These are phyloP conservation scores for Sphagnum fallax DNA, from an alignment of 228 moss, liverwort and hornwort species.

Conservation along the genomic window DNA sequence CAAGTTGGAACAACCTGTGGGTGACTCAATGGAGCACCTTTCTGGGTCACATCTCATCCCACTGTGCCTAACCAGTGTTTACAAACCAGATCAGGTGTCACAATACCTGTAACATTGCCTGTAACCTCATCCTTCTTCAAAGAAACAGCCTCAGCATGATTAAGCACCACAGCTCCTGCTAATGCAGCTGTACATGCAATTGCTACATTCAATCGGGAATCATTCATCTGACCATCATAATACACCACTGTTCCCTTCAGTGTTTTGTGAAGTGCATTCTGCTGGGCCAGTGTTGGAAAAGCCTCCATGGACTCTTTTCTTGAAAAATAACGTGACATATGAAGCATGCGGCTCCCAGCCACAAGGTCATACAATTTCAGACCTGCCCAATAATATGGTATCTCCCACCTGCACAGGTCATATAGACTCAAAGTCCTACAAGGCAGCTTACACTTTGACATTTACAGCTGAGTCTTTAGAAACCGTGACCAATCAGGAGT, in stretches of 20 bases:
- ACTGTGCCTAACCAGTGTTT: too few relatives aligned
- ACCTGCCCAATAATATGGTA: slow-evolving; percentile 95
- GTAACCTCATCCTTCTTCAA: slow-evolving; percentile 63
- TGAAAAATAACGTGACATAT: slow-evolving; percentile 79
- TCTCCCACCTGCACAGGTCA: slow-evolving; percentile 62
- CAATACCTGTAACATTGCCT: slow-evolving; percentile 42
- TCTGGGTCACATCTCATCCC: too few relatives aligned
- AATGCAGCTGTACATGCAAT: slow-evolving; percentile 87
- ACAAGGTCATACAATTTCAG: slow-evolving; percentile 93
- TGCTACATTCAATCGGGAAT: slow-evolving; percentile 82
- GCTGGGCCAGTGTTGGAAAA: slow-evolving; percentile 78
- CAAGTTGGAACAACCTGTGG: too few relatives aligned
- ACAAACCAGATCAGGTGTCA: too few relatives aligned
- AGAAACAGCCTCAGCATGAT: slow-evolving; percentile 78
- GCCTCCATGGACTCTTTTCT: slow-evolving; percentile 76
- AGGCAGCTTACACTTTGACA: too few relatives aligned
- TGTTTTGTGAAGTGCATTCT: slow-evolving; percentile 59
- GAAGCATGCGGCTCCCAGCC: slow-evolving; percentile 87
- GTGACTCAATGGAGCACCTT: too few relatives aligned
- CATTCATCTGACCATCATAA: slow-evolving; percentile 99
- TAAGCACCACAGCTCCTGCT: slow-evolving; percentile 80
- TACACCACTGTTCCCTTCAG: slow-evolving; percentile 95
- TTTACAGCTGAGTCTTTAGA: too few relatives aligned
- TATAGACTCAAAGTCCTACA: too few relatives aligned
- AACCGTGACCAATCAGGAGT: too few relatives aligned